These are phyloP conservation scores for Obba rivulosa DNA, from an alignment of 768 basidiomycete genomes.

Conservation along the genomic window DNA sequence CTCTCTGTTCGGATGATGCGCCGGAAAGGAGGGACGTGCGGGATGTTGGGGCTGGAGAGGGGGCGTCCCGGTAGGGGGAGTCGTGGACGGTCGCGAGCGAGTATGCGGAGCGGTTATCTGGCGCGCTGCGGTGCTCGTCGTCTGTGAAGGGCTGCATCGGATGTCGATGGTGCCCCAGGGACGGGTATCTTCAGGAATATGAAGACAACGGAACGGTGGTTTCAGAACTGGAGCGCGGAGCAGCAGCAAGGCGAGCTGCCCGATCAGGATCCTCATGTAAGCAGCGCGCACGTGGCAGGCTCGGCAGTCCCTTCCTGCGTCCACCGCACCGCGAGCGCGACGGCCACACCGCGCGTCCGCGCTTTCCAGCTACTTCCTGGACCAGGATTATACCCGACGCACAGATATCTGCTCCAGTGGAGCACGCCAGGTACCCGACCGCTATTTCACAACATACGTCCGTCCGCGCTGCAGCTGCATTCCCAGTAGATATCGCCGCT, in stretches of 20 bases:
- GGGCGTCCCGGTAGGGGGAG: background rate
- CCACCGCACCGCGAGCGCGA: background rate
- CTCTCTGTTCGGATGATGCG: slow-evolving; percentile 5
- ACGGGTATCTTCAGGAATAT: too few relatives aligned
- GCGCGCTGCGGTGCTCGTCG: slow-evolving; percentile 6
- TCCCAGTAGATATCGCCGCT: too few relatives aligned
- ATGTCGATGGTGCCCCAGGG: too few relatives aligned
- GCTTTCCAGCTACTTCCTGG: too few relatives aligned
- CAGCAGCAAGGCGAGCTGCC: background rate
- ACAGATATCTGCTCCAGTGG: too few relatives aligned
- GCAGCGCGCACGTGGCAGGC: too few relatives aligned
- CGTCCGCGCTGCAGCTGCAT: too few relatives aligned
- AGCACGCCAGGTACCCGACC: too few relatives aligned
- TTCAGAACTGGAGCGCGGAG: background rate
- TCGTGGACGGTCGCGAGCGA: slow-evolving; percentile 55
- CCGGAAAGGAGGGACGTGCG: slow-evolving; percentile 22
- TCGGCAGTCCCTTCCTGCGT: too few relatives aligned
- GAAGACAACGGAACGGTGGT: background rate
- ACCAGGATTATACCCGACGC: too few relatives aligned
- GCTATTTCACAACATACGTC: too few relatives aligned
- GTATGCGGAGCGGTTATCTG: slow-evolving; percentile 45
- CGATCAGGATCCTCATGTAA: too few relatives aligned
- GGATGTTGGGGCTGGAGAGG: slow-evolving; percentile 29
- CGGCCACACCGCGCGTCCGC: background rate
- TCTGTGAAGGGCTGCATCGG: slow-evolving; percentile 9